A percentile compares a stretch with the other conserved stretches of the same genome.
Conservation (phyloP, 177 flowering plant genomes). For the Vitis hybrid region DNA sequence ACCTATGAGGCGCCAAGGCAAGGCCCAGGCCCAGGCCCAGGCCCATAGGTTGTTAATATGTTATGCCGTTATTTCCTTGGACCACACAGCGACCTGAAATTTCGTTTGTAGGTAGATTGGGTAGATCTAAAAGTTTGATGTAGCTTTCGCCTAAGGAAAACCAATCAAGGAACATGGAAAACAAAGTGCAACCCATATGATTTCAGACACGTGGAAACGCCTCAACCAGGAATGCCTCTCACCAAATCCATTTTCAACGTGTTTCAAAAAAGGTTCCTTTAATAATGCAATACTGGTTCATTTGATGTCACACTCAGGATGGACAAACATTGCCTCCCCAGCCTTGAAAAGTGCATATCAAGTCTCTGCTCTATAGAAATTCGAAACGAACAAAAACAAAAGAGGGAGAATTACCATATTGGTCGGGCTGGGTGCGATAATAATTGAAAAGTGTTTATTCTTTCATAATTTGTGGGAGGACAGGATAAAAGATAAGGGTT, state of each 20-base stretch:
- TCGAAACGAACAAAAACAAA: no score
- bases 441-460: constrained; percentile 24
- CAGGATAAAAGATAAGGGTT: no score
- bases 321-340: constrained; percentile 30
- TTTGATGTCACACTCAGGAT: constrained; percentile 39
- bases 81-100: no score
- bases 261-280: constrained; percentile 11
- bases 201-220: constrained; percentile 32
- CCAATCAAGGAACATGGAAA: constrained; percentile 14
- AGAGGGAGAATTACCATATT: no score
- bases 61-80: background rate
- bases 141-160: constrained; percentile 23
- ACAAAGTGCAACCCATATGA: constrained; percentile 21
- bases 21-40: no score
- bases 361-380: constrained; percentile 6
- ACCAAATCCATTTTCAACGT: constrained; percentile 25
- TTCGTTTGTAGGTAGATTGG: no score
- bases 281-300: constrained; percentile 46
- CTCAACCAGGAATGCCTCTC: constrained; percentile 24
- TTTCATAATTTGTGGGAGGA: no score
- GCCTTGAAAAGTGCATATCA: constrained; percentile 25
- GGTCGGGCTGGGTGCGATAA: no score
- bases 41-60: no score
- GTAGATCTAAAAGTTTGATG: no score
- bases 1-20: constrained; percentile 62